phyloP scores from a whole-genome alignment of 2,329 filamentous ascomycete genomes.

The Scedosporium dehoogii region DNA sequence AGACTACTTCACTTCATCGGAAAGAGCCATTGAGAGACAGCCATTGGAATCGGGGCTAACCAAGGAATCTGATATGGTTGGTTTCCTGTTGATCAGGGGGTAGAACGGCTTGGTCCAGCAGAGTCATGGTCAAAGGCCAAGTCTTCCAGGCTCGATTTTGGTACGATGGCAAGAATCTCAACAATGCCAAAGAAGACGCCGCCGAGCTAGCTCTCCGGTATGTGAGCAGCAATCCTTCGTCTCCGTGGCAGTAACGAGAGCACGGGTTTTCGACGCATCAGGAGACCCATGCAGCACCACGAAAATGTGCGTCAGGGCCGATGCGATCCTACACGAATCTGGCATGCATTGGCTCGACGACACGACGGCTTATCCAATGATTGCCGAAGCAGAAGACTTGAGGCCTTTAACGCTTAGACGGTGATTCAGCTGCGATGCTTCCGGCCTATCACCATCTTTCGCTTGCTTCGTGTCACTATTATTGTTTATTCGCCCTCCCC shows the following conservation, averaged over 20 bases:
- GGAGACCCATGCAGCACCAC: neutral
- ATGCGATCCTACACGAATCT: neutral
- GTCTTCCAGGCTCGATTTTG: slow-evolving; percentile 68
- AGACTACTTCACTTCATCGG: slow-evolving; percentile 11
- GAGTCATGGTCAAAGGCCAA: slow-evolving; percentile 59
- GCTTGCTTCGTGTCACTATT: neutral
- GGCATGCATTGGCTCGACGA: neutral
- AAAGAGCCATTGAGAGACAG: neutral
- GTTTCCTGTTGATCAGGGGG: slow-evolving; percentile 48
- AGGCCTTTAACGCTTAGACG: neutral
- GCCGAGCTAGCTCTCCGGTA: slow-evolving; percentile 66
- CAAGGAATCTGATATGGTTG: slow-evolving; percentile 1
- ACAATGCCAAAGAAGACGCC: slow-evolving; percentile 87
- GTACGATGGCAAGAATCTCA: slow-evolving; percentile 82
- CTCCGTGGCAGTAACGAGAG: neutral
- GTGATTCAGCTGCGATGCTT: neutral
- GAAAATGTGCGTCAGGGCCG: neutral
- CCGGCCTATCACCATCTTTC: neutral
- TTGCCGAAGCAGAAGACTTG: neutral
- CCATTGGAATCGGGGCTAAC: neutral
- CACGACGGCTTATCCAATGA: neutral
- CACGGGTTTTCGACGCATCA: neutral
- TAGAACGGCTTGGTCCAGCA: slow-evolving; percentile 82
- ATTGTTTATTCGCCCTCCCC: neutral
- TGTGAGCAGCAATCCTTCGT: slow-evolving; percentile 9